Conservation (phyloP, 441 rosid species). For the Gossypium davidsonii region DNA sequence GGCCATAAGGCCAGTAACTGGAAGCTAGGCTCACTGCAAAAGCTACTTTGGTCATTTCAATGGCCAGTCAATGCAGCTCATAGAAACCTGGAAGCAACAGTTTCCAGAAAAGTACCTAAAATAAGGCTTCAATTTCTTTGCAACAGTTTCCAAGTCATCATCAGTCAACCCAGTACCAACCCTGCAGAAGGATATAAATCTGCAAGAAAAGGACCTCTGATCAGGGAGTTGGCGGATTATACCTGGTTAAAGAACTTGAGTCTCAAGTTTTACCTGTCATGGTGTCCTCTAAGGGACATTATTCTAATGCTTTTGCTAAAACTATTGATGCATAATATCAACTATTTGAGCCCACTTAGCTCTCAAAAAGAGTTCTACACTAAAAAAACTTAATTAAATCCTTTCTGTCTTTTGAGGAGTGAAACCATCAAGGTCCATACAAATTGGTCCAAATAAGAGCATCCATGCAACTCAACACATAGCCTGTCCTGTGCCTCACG, state of each 20-base stretch:
- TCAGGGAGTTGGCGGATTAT: background rate
- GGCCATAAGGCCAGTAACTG: background rate
- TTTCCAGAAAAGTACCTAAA: constrained; percentile 48
- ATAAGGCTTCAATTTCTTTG: constrained; percentile 83
- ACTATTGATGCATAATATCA: background rate
- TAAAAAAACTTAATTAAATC: background rate
- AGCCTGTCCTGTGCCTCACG: background rate
- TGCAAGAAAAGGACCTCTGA: constrained; percentile 32
- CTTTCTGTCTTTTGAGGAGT: background rate
- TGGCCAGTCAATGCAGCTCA: background rate
- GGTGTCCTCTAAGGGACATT: background rate
- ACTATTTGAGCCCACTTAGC: background rate
- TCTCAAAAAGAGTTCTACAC: background rate
- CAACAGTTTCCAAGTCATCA: constrained; percentile 78
- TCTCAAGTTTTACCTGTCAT: background rate
- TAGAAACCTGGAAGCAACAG: constrained; percentile 10
- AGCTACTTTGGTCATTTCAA: constrained; percentile 8
- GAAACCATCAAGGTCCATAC: background rate
- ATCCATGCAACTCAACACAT: background rate
- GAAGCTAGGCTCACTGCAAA: constrained; percentile 1
- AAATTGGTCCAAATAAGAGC: background rate
- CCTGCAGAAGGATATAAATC: constrained; percentile 92
- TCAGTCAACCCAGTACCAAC: constrained; percentile 91
- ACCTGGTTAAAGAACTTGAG: background rate
- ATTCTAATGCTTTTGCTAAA: background rate